These are phyloP conservation scores for Bryoglossum gracile DNA, from an alignment of 495 filamentous ascomycete genomes.

Conservation along the genomic window DNA sequence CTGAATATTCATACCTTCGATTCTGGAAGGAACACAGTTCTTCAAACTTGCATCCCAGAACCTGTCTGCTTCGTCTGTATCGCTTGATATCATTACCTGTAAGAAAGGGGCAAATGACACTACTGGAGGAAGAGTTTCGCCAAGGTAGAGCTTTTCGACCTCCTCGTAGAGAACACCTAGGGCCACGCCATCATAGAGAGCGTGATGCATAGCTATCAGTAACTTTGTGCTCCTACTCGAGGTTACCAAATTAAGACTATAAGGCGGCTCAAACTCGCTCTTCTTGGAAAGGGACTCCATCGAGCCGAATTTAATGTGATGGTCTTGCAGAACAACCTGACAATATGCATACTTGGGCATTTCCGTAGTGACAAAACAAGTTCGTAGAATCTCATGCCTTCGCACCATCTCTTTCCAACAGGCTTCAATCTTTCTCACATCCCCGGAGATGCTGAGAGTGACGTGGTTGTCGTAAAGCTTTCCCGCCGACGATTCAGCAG, in stretches of 20 bases:
- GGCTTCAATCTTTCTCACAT: constrained; percentile 32
- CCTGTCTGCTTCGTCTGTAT: constrained; percentile 34
- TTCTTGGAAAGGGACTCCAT: neutral
- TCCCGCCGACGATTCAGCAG: constrained; percentile 11
- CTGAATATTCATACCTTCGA: constrained; percentile 9
- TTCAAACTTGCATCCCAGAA: constrained; percentile 56
- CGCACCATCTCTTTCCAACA: constrained; percentile 42
- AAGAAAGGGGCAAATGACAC: constrained; percentile 43
- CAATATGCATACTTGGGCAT: constrained; percentile 44
- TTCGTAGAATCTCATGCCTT: constrained; percentile 55
- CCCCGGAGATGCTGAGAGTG: constrained; percentile 38
- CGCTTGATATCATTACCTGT: constrained; percentile 34
- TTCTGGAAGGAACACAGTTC: constrained; percentile 36
- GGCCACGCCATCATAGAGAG: constrained; percentile 71
- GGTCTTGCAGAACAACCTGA: constrained; percentile 43
- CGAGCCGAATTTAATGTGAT: constrained; percentile 9
- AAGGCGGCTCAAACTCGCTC: constrained; percentile 25
- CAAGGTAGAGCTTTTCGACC: constrained; percentile 45
- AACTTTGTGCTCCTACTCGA: constrained; percentile 24
- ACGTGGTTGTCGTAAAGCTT: constrained; percentile 50
- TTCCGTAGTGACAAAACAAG: constrained; percentile 47
- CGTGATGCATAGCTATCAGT: constrained; percentile 67
- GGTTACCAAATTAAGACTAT: constrained; percentile 24
- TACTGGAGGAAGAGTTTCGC: constrained; percentile 35
- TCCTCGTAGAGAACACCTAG: constrained; percentile 59